These are phyloP conservation scores for Lavandula angustifolia DNA, from an alignment of 257 asterid genomes.

Conservation along the genomic window DNA sequence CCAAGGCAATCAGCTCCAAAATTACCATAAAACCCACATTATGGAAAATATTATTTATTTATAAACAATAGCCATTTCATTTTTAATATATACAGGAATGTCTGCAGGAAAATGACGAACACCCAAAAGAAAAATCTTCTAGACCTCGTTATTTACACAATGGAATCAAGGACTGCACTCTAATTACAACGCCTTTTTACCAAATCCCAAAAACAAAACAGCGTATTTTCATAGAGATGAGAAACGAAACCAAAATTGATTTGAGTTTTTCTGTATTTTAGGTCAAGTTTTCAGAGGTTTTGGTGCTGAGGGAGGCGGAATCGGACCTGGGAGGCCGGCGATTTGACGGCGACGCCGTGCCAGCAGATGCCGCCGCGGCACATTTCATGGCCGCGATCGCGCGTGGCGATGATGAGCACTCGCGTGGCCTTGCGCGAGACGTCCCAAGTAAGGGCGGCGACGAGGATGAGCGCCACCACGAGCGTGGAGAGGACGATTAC, in stretches of 20 bases:
- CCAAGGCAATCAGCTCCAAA: background rate
- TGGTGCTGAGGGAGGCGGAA: slow-evolving; percentile 75
- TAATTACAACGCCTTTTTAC: too few species aligned
- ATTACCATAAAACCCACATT: background rate
- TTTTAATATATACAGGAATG: slow-evolving; percentile 17
- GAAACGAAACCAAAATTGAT: slow-evolving; percentile 18
- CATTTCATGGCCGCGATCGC: slow-evolving; percentile 61
- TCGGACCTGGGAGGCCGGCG: slow-evolving; percentile 91
- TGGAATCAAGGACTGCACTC: background rate
- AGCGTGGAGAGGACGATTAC: slow-evolving; percentile 75
- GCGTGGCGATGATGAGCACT: slow-evolving; percentile 45
- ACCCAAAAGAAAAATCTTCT: slow-evolving; percentile 18
- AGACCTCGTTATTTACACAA: slow-evolving; percentile 24
- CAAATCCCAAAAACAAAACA: background rate
- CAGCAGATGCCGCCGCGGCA: slow-evolving; percentile 97
- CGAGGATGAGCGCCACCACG: slow-evolving; percentile 56
- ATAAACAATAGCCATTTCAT: slow-evolving; percentile 9
- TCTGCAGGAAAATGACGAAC: slow-evolving; percentile 16
- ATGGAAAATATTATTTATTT: background rate
- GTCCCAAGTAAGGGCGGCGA: slow-evolving; percentile 73
- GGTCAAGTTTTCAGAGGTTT: slow-evolving; percentile 24
- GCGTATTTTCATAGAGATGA: background rate
- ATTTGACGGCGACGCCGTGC: slow-evolving; percentile 95
- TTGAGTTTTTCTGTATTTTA: slow-evolving; percentile 1
- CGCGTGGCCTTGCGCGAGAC: slow-evolving; percentile 79